phyloP scores from a whole-genome alignment of 495 filamentous ascomycete species.

The Penicillium bovifimosum region DNA sequence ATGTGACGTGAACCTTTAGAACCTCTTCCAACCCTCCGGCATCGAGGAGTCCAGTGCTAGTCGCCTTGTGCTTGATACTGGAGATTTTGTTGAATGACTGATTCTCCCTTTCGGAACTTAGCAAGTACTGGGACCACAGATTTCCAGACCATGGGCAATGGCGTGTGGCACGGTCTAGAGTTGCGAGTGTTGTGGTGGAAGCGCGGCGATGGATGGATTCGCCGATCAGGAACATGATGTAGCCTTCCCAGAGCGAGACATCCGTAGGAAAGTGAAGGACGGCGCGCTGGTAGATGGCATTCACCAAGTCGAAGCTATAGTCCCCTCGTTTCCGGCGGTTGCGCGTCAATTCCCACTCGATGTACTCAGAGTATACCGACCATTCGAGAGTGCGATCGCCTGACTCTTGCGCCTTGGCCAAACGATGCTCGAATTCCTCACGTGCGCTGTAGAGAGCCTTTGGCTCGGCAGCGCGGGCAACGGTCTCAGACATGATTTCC shows the following conservation, averaged over 20 bases:
- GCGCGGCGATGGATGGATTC: constrained; percentile 34
- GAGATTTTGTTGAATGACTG: constrained; percentile 74
- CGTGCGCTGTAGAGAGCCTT: constrained; percentile 64
- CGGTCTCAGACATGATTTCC: constrained; percentile 67
- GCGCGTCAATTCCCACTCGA: constrained; percentile 72
- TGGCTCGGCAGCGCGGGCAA: constrained; percentile 56
- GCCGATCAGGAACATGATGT: constrained; percentile 63
- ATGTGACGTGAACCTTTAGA: constrained; percentile 81
- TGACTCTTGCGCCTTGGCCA: constrained; percentile 54
- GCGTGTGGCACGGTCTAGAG: constrained; percentile 69
- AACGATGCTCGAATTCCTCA: constrained; percentile 63
- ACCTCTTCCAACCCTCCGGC: constrained; percentile 75
- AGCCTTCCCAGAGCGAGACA: constrained; percentile 72
- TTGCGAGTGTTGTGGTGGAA: constrained; percentile 40
- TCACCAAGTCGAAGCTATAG: constrained; percentile 57
- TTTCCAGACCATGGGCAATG: constrained; percentile 91
- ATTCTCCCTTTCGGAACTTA: constrained; percentile 71
- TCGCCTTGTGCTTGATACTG: constrained; percentile 86
- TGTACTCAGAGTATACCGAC: constrained; percentile 63
- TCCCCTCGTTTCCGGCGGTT: constrained; percentile 45
- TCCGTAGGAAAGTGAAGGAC: constrained; percentile 63
- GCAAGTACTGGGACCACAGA: constrained; percentile 83
- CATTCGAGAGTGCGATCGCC: constrained; percentile 54
- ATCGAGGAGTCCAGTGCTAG: constrained; percentile 70
- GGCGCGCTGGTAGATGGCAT: constrained; percentile 74